Evolutionary conservation across 805 yeast species (phyloP).

Genomic region (Candida multigemmis): DNA sequence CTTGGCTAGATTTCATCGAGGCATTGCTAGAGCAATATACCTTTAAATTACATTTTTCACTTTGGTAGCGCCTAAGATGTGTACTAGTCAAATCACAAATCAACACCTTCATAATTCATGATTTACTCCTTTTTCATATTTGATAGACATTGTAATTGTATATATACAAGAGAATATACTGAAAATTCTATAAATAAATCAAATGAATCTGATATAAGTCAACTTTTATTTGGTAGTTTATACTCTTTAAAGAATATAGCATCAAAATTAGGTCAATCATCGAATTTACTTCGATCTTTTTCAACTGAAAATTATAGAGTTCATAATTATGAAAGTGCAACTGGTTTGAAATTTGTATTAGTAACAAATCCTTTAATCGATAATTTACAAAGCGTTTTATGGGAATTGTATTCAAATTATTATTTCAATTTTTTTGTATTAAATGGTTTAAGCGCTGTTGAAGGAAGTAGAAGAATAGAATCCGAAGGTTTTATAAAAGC

Average conservation of each 20-base stretch:
- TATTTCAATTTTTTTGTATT: slow-evolving; percentile 54
- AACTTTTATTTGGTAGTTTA: slow-evolving; percentile 77
- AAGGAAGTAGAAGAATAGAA: too few relatives aligned
- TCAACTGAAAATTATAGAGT: slow-evolving; percentile 72
- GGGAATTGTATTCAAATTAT: slow-evolving; percentile 49
- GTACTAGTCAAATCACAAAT: neutral
- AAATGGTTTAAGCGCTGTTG: slow-evolving; percentile 47
- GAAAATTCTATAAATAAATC: slow-evolving; percentile 34
- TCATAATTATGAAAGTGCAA: slow-evolving; percentile 72
- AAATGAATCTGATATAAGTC: slow-evolving; percentile 62
- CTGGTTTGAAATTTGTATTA: slow-evolving; percentile 69
- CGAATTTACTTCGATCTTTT: slow-evolving; percentile 39
- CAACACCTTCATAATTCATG: slow-evolving; percentile 1
- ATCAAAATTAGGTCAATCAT: slow-evolving; percentile 35
- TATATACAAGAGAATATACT: slow-evolving; percentile 61
- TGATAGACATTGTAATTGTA: slow-evolving; percentile 86
- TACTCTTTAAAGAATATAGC: slow-evolving; percentile 74
- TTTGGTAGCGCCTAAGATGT: slow-evolving; percentile 1
- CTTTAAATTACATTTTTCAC: too few relatives aligned
- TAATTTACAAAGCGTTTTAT: slow-evolving; percentile 44
- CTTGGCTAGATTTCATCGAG: neutral
- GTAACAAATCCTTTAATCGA: slow-evolving; percentile 58
- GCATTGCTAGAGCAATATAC: too few relatives aligned
- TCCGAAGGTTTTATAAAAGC: slow-evolving; percentile 50
- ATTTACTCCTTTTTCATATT: slow-evolving; percentile 74